phyloP scores from a whole-genome alignment of 1,284 basidiomycete genomes.

The Uromyces viciae-fabae region DNA sequence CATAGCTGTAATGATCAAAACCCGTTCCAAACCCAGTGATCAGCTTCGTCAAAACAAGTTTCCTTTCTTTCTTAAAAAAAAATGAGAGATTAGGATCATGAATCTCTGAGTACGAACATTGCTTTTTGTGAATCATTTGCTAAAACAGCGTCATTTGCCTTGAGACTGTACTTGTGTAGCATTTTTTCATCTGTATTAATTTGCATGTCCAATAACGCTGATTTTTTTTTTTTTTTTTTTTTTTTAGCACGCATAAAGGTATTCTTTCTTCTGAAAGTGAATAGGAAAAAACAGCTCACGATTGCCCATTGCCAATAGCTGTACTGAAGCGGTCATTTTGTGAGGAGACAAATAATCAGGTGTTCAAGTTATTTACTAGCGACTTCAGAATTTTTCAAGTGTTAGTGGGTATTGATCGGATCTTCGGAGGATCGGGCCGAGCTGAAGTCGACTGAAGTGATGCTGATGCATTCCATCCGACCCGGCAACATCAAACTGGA shows the following conservation, averaged over 20 bases:
- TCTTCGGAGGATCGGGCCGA: too few species aligned
- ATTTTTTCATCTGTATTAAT: conserved; percentile 69
- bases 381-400: too few species aligned
- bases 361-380: too few species aligned
- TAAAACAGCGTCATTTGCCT: conserved; percentile 93
- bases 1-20: conserved; percentile 12
- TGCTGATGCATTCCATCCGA: too few species aligned
- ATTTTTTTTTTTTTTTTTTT: neutral
- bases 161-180: conserved; percentile 84
- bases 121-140: conserved; percentile 81
- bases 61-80: neutral
- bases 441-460: too few species aligned
- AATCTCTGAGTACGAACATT: conserved; percentile 62
- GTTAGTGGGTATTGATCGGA: too few species aligned
- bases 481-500: too few species aligned
- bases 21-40: neutral
- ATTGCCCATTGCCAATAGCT: conserved; percentile 53
- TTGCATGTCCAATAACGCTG: conserved; percentile 56
- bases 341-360: too few species aligned
- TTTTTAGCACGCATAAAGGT: neutral
- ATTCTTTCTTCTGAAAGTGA: neutral
- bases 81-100: neutral
- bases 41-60: neutral
- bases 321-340: conserved; percentile 41
- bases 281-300: conserved; percentile 47